phyloP scores from a whole-genome alignment of 2,329 filamentous ascomycete species.

The Alternaria brassicicola region DNA sequence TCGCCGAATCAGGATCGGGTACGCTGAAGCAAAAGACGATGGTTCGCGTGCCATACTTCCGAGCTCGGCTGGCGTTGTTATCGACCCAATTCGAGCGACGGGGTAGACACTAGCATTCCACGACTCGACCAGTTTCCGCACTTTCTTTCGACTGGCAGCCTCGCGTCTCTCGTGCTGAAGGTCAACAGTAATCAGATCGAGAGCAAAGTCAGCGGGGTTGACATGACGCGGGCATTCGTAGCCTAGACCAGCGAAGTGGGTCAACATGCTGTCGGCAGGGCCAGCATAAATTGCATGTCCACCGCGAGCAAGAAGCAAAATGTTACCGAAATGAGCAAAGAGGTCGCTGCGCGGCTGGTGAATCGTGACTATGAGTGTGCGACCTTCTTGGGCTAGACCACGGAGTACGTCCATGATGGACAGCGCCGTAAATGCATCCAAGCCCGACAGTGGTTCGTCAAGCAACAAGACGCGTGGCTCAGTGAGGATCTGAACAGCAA shows the following conservation, averaged over 20 bases:
- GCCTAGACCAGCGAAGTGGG: constrained; percentile 66
- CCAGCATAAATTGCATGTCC: constrained; percentile 73
- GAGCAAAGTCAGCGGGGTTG: constrained; percentile 78
- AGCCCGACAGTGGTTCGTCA: constrained; percentile 76
- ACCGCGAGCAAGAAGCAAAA: constrained; percentile 72
- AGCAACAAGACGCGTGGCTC: constrained; percentile 75
- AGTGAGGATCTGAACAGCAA: constrained; percentile 77
- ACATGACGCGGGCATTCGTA: constrained; percentile 71
- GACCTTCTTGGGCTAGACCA: constrained; percentile 72
- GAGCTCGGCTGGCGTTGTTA: constrained; percentile 73
- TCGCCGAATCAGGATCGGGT: constrained; percentile 71
- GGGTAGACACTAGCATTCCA: constrained; percentile 56
- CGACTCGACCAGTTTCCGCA: constrained; percentile 64
- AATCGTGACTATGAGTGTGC: constrained; percentile 77
- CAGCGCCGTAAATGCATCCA: constrained; percentile 78
- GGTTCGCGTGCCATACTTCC: constrained; percentile 70
- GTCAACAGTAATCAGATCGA: constrained; percentile 78
- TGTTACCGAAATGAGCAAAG: constrained; percentile 72
- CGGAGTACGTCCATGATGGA: constrained; percentile 74
- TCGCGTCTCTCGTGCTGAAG: constrained; percentile 70
- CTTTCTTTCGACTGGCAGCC: constrained; percentile 65
- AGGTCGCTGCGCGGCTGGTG: constrained; percentile 78
- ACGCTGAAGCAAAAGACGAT: constrained; percentile 66
- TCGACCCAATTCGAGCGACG: constrained; percentile 34
- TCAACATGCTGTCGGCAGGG: constrained; percentile 66